Conservation (phyloP, 805 yeast genomes). For the Wickerhamomyces bisporus region DNA sequence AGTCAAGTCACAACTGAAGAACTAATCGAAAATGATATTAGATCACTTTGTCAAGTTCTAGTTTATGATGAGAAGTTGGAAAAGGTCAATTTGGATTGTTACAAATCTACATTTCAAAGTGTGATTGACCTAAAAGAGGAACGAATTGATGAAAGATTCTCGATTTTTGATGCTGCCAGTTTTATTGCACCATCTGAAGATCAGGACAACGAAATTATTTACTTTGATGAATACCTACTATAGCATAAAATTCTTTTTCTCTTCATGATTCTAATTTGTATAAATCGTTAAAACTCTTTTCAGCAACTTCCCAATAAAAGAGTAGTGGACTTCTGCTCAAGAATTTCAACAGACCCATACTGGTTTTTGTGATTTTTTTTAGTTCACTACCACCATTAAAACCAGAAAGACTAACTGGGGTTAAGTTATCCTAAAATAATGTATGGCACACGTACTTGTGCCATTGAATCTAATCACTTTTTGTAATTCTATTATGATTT, state of each 20-base stretch:
- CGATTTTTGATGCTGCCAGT: conserved; percentile 38
- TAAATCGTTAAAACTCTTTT: conserved; percentile 30
- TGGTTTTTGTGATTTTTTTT: conserved; percentile 33
- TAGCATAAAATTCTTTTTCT: conserved; percentile 6
- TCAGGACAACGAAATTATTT: conserved; percentile 33
- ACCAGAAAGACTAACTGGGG: conserved; percentile 26
- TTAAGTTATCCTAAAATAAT: conserved; percentile 44
- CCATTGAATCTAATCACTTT: conserved; percentile 45
- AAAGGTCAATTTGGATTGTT: conserved; percentile 52
- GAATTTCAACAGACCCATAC: conserved; percentile 40
- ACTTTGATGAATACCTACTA: conserved; percentile 44
- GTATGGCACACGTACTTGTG: conserved; percentile 47
- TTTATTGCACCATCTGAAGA: conserved; percentile 32
- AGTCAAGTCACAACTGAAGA: conserved; percentile 81
- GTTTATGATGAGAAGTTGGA: conserved; percentile 85
- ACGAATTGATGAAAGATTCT: conserved; percentile 25
- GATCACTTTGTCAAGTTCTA: conserved; percentile 82
- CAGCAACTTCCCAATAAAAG: conserved; percentile 46
- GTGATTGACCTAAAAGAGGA: conserved; percentile 55
- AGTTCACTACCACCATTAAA: conserved; percentile 37
- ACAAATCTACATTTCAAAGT: conserved; percentile 80
- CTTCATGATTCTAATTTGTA: conserved; percentile 12
- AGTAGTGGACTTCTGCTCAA: conserved; percentile 37
- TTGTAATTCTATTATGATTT: conserved; percentile 38
- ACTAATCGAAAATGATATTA: conserved; percentile 64